Evolutionary conservation across 2,329 filamentous ascomycete genomes (phyloP).

Genomic region (Phyllosticta citriasiana): DNA sequence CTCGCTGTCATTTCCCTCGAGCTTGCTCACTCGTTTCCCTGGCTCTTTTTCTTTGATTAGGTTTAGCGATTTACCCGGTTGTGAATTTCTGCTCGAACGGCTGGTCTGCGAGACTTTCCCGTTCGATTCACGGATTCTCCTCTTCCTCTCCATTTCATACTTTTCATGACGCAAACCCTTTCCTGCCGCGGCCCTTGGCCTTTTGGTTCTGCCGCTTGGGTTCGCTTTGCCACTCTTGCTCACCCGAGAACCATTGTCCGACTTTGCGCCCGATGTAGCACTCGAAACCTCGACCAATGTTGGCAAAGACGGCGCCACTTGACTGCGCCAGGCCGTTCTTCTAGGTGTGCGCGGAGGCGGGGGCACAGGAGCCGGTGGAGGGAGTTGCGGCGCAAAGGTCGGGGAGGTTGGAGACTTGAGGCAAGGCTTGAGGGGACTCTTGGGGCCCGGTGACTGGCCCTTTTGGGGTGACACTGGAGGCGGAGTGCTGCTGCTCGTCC

Average conservation of each 20-base stretch:
- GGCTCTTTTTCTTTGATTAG: no score
- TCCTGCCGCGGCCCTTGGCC: neutral
- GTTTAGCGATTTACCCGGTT: neutral
- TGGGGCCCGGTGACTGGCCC: neutral
- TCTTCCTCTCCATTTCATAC: neutral
- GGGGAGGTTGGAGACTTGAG: neutral
- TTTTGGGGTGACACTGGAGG: neutral
- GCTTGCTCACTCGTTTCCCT: neutral
- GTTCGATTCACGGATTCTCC: neutral
- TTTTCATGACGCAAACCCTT: neutral
- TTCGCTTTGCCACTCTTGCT: neutral
- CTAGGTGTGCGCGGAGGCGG: neutral
- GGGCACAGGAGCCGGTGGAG: neutral
- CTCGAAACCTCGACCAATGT: neutral
- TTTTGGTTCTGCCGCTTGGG: neutral
- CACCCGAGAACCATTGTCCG: neutral
- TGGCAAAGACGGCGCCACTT: neutral
- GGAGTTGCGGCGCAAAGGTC: neutral
- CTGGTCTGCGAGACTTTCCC: neutral
- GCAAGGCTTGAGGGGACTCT: neutral
- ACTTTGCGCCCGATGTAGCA: neutral
- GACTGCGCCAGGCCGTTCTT: neutral
- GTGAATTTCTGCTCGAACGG: neutral
- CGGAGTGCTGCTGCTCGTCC: neutral
- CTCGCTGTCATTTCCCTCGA: neutral